Evolutionary conservation across 257 asterid species (phyloP), one percentile per base, ranked within the genome.

Genomic region (Solanum clarkiae): DNA sequence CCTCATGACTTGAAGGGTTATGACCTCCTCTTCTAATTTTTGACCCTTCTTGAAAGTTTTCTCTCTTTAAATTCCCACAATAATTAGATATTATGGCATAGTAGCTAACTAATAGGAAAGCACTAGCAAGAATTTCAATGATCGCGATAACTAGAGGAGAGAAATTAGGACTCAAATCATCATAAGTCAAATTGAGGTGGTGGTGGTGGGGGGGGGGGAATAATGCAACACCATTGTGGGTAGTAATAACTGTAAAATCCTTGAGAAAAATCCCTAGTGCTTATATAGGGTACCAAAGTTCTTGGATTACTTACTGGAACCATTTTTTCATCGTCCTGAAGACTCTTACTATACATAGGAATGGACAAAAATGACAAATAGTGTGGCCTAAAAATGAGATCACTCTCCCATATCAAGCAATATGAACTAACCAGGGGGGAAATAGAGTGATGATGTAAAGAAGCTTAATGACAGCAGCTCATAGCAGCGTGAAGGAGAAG

Each of bases 191-290:
- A 63, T 3, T 85, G 86, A 14, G 94, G 90, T 7, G n/a, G n/a
- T n/a, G n/a, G n/a, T n/a, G n/a, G n/a, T n/a, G n/a, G n/a, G 91
- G 94, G 44, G 93, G 94, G 7, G 92, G 94, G 84, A 88, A 91
- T 14, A 86, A 88, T 83, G 88, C 87, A 87, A 86, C 94, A 92
- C 94, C 93, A 89, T 69, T 92, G 92, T 6, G 92, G 94, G 49
- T 92, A 92, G 81, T 89, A 90, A 6, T 87, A 74, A 84, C 92
- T 90, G 51, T 92, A 92, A 54, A 90, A 89, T 15, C 94, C 93
- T 69, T 87, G 90, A 45, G 94, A 88, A 55, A 93, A 92, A 75
- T 92, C 94, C 75, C 84, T 91, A 8, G 88, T 88, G 60, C 87
- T 90, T 82, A 90, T 85, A 69, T 89, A 89, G 6, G 91, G 91